A percentile compares a stretch with the other conserved stretches of the same genome.
These are phyloP conservation scores for Heracleum sosnowskyi DNA, from an alignment of 129 eudicot species.

Conservation along the genomic window DNA sequence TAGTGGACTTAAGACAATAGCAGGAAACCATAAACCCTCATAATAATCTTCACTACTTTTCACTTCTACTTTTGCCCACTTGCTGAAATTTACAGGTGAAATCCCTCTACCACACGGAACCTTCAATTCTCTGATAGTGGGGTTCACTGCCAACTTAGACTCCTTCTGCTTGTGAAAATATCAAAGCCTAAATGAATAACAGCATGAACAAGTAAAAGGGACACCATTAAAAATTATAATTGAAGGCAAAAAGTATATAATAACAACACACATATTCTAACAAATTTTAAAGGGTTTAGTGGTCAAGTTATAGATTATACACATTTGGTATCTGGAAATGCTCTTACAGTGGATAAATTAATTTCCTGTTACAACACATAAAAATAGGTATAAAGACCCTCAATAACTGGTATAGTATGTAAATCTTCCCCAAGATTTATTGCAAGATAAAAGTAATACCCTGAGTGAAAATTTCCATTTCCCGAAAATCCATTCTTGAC, in stretches of 20 bases:
- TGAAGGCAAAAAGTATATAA: background rate
- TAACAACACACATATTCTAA: background rate
- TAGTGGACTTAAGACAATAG: constrained; percentile 22
- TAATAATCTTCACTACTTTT: constrained; percentile 37
- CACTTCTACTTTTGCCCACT: constrained; percentile 43
- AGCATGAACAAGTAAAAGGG: background rate
- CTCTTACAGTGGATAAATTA: background rate
- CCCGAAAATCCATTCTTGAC: constrained; percentile 51
- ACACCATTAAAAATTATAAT: background rate
- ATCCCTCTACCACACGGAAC: constrained; percentile 15
- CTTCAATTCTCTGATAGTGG: constrained; percentile 24
- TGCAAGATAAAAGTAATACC: constrained; percentile 15
- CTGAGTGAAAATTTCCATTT: constrained; percentile 51
- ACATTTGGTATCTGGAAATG: background rate
- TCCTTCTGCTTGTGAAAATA: constrained; percentile 34
- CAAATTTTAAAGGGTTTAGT: background rate
- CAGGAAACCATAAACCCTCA: constrained; percentile 50
- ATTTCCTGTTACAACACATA: background rate
- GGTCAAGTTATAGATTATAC: constrained; percentile 2
- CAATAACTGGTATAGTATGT: background rate
- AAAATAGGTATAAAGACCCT: background rate
- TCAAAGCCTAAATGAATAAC: constrained; percentile 1
- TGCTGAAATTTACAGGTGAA: constrained; percentile 8
- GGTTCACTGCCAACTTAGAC: constrained; percentile 20
- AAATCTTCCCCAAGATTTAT: background rate